Evolutionary conservation across 257 asterid species (phyloP), one percentile per base, ranked within the genome.

Genomic region (Jaltomata sinuosa): DNA sequence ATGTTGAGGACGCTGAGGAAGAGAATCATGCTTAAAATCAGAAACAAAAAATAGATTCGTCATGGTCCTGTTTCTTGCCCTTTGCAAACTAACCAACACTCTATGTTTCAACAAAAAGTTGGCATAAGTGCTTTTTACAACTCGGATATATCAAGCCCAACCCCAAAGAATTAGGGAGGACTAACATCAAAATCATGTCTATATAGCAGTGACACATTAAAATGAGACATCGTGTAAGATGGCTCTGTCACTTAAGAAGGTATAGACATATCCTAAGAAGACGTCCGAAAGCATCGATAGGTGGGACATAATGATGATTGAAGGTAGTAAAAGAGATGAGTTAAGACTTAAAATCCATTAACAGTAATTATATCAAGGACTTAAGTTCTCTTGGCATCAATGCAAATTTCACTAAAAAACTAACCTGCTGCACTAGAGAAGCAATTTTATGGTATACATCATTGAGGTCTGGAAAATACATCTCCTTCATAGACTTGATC

Each of bases 401-500:
- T 64, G 72, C 71, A 14, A 62, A 69, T 6, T 27, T 64, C 29
- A 36, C 72, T 64, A 29, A 64, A 27, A 64, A 31, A 31, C 64
- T 21, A 55, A 55, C 98, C 98, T 89, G 93, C 87, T 89, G 94
- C 91, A 96, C 57, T 88, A 87, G 92, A 62, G 85, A 83, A 59
- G 92, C 90, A 86, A 96, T 90, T 91, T 90, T 92, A 85, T 85
- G 88, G 89, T 85, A 89, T 93, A 94, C 85, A 10, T 93, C 96
- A 85, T 91, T 90, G 85, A 94, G 84, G 10, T 93, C 97, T 53
- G 80, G 85, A 65, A 83, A 91, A 91, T 93, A 90, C 95, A 86
- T 79, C 80, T 93, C 98, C 88, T 84, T 83, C 98, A 93, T 89
- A 91, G 92, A 84, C 87, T 93, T 96, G 65, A 96, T 91, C 99